Evolutionary conservation across 352 stramenopile species (phyloP).

Genomic region (Phytophthora tubulina): DNA sequence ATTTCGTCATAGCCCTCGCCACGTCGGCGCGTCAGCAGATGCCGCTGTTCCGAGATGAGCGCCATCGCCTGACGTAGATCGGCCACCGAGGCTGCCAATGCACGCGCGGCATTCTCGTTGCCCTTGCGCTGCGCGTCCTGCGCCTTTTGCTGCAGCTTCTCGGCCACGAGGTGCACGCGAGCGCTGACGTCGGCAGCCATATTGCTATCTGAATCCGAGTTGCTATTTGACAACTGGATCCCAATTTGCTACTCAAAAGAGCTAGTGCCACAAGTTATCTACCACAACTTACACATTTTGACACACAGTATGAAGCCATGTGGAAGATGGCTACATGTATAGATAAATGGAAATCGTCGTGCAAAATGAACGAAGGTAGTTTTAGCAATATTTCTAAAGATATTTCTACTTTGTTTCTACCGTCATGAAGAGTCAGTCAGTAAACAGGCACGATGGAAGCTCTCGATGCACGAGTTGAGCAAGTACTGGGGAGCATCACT

Average conservation of each 20-base stretch:
- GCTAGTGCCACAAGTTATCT: background rate
- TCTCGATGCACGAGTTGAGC: too few species aligned
- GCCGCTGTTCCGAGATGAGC: slow-evolving; percentile 67
- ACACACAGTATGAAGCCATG: too few species aligned
- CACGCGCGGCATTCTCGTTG: slow-evolving; percentile 56
- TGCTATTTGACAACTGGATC: background rate
- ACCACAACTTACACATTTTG: too few species aligned
- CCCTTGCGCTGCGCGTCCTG: slow-evolving; percentile 72
- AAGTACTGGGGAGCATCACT: too few species aligned
- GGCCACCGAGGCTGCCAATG: slow-evolving; percentile 55
- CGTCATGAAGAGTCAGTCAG: too few species aligned
- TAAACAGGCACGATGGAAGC: too few species aligned
- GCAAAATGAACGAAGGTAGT: too few species aligned
- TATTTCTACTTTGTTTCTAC: too few species aligned
- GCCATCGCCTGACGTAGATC: slow-evolving; percentile 66
- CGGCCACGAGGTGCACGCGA: slow-evolving; percentile 76
- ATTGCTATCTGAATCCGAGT: background rate
- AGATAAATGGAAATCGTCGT: too few species aligned
- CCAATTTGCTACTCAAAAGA: background rate
- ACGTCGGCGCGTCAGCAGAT: slow-evolving; percentile 45
- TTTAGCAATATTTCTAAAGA: too few species aligned
- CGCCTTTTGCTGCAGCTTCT: slow-evolving; percentile 79
- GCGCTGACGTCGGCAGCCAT: slow-evolving; percentile 68
- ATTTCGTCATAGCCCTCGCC: slow-evolving; percentile 38
- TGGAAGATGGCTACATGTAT: too few species aligned